Evolutionary conservation across 2,329 filamentous ascomycete genomes (phyloP).

Genomic region (Grosmannia clavigera): DNA sequence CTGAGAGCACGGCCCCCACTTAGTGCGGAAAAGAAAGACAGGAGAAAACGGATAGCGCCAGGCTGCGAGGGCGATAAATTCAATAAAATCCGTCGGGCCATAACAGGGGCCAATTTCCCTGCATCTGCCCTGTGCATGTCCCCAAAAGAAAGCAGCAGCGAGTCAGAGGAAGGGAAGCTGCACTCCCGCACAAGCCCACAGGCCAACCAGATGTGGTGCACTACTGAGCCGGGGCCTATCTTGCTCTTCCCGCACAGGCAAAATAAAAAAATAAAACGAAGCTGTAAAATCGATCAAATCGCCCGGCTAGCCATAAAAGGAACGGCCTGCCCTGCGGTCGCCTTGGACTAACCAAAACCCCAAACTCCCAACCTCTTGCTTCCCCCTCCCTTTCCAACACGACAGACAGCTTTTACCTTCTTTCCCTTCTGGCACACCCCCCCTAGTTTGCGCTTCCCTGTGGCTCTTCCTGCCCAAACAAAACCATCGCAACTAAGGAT

Average conservation of each 20-base stretch:
- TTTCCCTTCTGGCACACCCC: slow-evolving; percentile 3
- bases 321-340: not conserved
- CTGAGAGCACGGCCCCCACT: slow-evolving; percentile 8
- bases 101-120: too few relatives aligned
- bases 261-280: slow-evolving; percentile 1
- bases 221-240: not conserved
- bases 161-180: not conserved
- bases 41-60: slow-evolving; percentile 1
- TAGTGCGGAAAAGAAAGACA: not conserved
- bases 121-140: not conserved
- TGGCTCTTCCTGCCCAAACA: slow-evolving; percentile 2
- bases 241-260: not conserved
- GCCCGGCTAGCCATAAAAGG: not conserved
- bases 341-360: slow-evolving; percentile 6
- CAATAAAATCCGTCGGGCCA: not conserved
- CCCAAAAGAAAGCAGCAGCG: not conserved
- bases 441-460: not conserved
- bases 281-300: not conserved
- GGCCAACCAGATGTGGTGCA: not conserved
- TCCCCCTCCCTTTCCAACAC: slow-evolving; percentile 8
- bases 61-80: slow-evolving; percentile 3
- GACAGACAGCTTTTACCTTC: slow-evolving; percentile 7
- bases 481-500: not conserved
- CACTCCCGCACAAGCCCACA: not conserved
- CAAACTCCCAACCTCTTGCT: slow-evolving; percentile 6